These are phyloP conservation scores for Rhododendron simsii DNA, from an alignment of 148 eudicot species.

Conservation along the genomic window DNA sequence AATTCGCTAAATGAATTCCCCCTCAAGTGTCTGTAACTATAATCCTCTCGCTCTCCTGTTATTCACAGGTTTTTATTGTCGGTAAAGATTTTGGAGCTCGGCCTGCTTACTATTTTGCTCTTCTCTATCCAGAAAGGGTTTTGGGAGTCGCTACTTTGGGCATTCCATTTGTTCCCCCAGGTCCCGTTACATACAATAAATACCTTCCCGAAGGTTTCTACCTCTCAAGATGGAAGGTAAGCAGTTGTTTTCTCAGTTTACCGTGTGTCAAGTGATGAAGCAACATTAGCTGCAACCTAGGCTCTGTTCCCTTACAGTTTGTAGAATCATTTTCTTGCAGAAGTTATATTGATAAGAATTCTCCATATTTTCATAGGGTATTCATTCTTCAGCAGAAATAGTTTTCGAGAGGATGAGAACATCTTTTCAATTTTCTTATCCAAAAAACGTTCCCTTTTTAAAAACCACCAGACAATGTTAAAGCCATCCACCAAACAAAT, in stretches of 20 bases:
- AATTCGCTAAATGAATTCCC: not conserved
- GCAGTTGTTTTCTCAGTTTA: not conserved
- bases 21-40: not conserved
- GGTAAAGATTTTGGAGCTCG: slow-evolving; percentile 42
- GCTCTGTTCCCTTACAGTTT: not conserved
- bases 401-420: not conserved
- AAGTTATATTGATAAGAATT: not conserved
- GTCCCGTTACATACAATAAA: slow-evolving; percentile 8
- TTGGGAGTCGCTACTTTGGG: slow-evolving; percentile 37
- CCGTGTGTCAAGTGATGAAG: too few species aligned
- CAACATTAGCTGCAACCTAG: not conserved
- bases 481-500: not conserved
- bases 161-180: slow-evolving; percentile 29
- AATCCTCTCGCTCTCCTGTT: not conserved
- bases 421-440: not conserved
- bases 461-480: not conserved
- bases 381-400: not conserved
- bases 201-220: slow-evolving; percentile 41
- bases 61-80: slow-evolving; percentile 31
- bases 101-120: slow-evolving; percentile 23
- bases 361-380: not conserved
- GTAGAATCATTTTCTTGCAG: not conserved
- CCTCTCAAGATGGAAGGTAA: slow-evolving; percentile 35
- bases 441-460: not conserved
- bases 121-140: slow-evolving; percentile 34